These are phyloP conservation scores for Colletotrichum chrysophilum DNA, from an alignment of 2,329 filamentous ascomycete genomes.

Conservation along the genomic window DNA sequence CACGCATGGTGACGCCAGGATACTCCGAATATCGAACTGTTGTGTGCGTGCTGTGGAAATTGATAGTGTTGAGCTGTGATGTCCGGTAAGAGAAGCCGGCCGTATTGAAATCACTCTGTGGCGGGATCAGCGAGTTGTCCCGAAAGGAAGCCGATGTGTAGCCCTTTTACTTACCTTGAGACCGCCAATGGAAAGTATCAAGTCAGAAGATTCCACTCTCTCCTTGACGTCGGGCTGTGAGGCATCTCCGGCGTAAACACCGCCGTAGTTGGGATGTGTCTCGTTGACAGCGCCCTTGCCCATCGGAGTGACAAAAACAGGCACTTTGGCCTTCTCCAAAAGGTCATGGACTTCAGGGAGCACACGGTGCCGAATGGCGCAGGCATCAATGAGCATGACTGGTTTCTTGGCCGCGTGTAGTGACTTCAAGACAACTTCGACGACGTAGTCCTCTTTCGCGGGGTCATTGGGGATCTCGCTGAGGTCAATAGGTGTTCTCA, in stretches of 20 bases:
- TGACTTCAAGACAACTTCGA: slow-evolving; percentile 77
- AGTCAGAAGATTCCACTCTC: slow-evolving; percentile 71
- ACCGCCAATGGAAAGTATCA: slow-evolving; percentile 73
- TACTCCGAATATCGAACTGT: slow-evolving; percentile 81
- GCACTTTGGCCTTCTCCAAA: slow-evolving; percentile 74
- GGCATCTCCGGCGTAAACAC: slow-evolving; percentile 83
- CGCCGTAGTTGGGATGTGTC: slow-evolving; percentile 75
- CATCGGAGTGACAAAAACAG: slow-evolving; percentile 89
- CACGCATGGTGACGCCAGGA: slow-evolving; percentile 77
- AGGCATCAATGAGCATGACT: slow-evolving; percentile 82
- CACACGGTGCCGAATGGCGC: slow-evolving; percentile 78
- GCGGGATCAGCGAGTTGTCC: not conserved
- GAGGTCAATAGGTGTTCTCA: slow-evolving; percentile 75
- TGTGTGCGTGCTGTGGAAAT: slow-evolving; percentile 78
- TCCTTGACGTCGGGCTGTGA: slow-evolving; percentile 69
- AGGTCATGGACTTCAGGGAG: slow-evolving; percentile 75
- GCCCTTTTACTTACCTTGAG: slow-evolving; percentile 46
- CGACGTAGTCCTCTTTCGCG: slow-evolving; percentile 81
- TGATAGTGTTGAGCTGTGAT: slow-evolving; percentile 77
- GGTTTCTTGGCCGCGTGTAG: slow-evolving; percentile 77
- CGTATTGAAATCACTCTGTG: slow-evolving; percentile 79
- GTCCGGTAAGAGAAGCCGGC: slow-evolving; percentile 83
- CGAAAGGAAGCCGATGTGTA: not conserved
- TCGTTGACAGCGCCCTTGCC: slow-evolving; percentile 87
- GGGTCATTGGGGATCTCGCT: slow-evolving; percentile 67